These are phyloP conservation scores for Vitis hybrid DNA, from an alignment of 177 flowering plant species.

Conservation along the genomic window DNA sequence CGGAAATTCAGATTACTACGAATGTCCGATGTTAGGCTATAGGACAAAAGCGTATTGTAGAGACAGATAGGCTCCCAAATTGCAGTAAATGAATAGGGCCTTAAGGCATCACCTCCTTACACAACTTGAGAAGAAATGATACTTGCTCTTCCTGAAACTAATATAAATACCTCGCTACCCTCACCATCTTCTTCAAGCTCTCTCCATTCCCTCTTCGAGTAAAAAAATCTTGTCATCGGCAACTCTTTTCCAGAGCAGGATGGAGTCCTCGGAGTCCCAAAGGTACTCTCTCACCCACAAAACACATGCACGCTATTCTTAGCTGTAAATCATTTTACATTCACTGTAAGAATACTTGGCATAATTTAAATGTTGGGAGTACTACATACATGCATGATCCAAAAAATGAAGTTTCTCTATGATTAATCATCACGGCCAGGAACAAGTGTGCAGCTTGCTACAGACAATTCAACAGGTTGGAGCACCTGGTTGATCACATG, in stretches of 20 bases:
- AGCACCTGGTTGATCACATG: conserved; percentile 95
- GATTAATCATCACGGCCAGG: conserved; percentile 36
- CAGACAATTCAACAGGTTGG: conserved; percentile 78
- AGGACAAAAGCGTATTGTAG: neutral
- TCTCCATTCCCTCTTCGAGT: neutral
- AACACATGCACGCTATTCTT: neutral
- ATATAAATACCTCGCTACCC: conserved; percentile 7
- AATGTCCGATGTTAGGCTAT: neutral
- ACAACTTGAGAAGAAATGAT: neutral
- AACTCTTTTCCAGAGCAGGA: conserved; percentile 16
- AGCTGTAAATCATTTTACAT: too few species aligned
- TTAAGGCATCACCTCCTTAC: conserved; percentile 1
- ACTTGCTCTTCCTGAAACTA: neutral
- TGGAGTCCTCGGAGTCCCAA: conserved; percentile 41
- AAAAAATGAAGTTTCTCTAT: neutral
- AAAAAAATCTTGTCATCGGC: neutral
- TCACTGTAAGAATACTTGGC: neutral
- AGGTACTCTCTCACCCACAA: conserved; percentile 29
- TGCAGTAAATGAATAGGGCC: neutral
- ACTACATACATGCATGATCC: neutral
- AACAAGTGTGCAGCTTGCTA: conserved; percentile 92
- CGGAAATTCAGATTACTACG: neutral
- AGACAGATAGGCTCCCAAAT: neutral
- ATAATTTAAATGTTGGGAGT: neutral
- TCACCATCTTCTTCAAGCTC: conserved; percentile 3